phyloP scores from a whole-genome alignment of 371 early-diverging fungal genomes.

The Rhizopus delemar region DNA sequence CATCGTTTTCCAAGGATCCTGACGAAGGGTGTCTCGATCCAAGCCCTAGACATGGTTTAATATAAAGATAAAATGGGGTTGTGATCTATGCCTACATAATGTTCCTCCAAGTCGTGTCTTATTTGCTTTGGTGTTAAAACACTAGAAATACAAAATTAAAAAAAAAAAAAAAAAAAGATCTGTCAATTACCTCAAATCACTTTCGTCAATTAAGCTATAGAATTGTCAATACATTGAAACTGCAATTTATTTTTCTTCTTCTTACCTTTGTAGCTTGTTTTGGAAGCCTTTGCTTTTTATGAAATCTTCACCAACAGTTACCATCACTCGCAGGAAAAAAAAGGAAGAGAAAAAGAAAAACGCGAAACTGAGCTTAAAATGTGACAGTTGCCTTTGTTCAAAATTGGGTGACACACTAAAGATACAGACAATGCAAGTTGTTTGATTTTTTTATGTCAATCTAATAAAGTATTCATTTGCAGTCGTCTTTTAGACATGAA shows the following conservation, averaged over 20 bases:
- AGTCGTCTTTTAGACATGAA: no score
- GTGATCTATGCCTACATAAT: conserved; percentile 13
- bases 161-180: neutral
- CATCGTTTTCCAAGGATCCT: conserved; percentile 29
- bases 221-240: neutral
- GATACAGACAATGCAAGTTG: no score
- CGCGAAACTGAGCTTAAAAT: no score
- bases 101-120: conserved; percentile 7
- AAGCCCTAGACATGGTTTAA: conserved; percentile 14
- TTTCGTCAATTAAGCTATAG: conserved; percentile 14
- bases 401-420: no score
- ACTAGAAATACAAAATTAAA: neutral
- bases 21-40: conserved; percentile 24
- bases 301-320: neutral
- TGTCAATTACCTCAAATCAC: conserved; percentile 9
- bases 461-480: no score
- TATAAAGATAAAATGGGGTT: neutral
- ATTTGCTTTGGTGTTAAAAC: conserved; percentile 13
- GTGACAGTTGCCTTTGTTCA: no score
- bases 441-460: no score
- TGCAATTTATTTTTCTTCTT: neutral
- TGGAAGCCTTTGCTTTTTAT: conserved; percentile 4
- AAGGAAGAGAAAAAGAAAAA: no score
- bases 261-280: conserved; percentile 4
- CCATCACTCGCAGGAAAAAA: neutral